Percentiles rank a stretch among this genome's conserved stretches.
phyloP scores from a whole-genome alignment of 192 early-diverging fungal species.

The Coemansia furcata region DNA sequence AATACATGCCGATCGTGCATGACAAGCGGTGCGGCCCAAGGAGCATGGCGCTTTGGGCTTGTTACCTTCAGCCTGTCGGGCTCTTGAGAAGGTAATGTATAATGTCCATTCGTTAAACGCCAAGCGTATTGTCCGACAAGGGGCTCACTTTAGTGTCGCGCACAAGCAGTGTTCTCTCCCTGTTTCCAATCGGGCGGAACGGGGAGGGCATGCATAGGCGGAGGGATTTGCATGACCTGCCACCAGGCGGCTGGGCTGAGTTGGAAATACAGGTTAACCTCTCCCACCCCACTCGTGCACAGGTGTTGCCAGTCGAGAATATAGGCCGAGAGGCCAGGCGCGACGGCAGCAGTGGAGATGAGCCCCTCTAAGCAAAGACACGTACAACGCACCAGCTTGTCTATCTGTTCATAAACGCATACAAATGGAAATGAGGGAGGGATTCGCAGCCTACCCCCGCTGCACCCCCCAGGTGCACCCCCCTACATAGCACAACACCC shows the following conservation, averaged over 20 bases:
- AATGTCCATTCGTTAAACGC: not conserved
- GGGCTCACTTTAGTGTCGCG: not conserved
- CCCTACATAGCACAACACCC: not conserved
- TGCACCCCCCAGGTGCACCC: not conserved
- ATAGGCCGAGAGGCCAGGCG: not conserved
- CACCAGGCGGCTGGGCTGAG: not conserved
- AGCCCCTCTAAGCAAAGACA: not conserved
- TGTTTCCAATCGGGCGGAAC: not conserved
- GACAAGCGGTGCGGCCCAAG: not conserved
- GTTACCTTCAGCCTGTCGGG: not conserved
- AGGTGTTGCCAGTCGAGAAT: not conserved
- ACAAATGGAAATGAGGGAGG: not conserved
- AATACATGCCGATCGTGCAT: not conserved
- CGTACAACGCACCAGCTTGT: not conserved
- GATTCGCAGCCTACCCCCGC: not conserved
- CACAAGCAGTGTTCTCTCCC: not conserved
- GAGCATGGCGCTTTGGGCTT: not conserved
- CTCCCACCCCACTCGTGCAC: not conserved
- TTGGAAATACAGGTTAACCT: constrained; percentile 1
- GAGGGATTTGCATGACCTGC: not conserved
- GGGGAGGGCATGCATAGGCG: not conserved
- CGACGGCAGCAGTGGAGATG: not conserved
- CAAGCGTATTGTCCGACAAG: constrained; percentile 1
- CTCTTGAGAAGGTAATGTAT: not conserved
- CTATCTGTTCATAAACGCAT: not conserved